These are phyloP conservation scores for Boletus sp. DNA, from an alignment of 768 basidiomycete species.

Conservation along the genomic window DNA sequence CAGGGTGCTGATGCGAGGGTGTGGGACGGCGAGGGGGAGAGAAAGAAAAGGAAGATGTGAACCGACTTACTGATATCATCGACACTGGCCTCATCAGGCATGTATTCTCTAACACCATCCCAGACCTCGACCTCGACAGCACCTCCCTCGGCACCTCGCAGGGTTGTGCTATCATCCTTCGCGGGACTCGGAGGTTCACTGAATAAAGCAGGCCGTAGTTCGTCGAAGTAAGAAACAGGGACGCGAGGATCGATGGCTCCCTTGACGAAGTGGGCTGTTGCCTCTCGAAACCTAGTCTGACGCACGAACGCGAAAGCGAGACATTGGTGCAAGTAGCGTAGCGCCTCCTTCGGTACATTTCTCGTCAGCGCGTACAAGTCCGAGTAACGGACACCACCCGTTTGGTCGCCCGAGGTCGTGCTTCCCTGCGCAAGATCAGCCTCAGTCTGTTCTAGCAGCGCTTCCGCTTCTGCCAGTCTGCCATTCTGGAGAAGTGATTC, in stretches of 20 bases:
- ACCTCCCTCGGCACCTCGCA: slow-evolving; percentile 7
- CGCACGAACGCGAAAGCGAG: slow-evolving; percentile 76
- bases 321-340: slow-evolving; percentile 76
- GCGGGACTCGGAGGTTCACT: slow-evolving; percentile 3
- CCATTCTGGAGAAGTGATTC: slow-evolving; percentile 66
- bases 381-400: slow-evolving; percentile 1
- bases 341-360: slow-evolving; percentile 52
- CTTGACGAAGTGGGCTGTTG: slow-evolving; percentile 70
- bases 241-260: slow-evolving; percentile 84
- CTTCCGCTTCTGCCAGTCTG: slow-evolving; percentile 59
- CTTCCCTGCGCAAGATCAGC: slow-evolving; percentile 23
- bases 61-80: slow-evolving; percentile 81
- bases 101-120: slow-evolving; percentile 67
- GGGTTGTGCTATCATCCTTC: not conserved
- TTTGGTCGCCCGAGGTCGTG: slow-evolving; percentile 6
- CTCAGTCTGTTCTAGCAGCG: slow-evolving; percentile 56
- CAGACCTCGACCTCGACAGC: slow-evolving; percentile 66
- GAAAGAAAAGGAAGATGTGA: slow-evolving; percentile 19
- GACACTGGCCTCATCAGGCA: slow-evolving; percentile 65
- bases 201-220: slow-evolving; percentile 67
- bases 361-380: slow-evolving; percentile 4
- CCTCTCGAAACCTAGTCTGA: slow-evolving; percentile 82
- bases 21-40: slow-evolving; percentile 20
- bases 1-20: slow-evolving; percentile 14
- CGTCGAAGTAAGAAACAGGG: slow-evolving; percentile 75